Conservation (phyloP, 371 early-diverging fungal genomes). For the Circinella minor region DNA sequence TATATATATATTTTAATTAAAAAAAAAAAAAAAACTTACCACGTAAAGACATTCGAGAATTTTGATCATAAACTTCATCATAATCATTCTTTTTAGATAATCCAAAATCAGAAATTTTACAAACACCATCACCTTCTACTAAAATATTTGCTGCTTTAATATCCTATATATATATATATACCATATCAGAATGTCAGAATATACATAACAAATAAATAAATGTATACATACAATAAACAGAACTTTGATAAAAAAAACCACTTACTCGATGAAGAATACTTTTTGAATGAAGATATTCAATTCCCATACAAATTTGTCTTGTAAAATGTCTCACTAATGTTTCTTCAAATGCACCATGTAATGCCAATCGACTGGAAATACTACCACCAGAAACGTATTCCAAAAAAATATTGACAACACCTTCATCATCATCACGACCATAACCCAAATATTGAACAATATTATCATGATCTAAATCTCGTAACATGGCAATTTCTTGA, state of each 20-base stretch:
- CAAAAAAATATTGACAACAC: conserved; percentile 84
- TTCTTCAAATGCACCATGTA: conserved; percentile 79
- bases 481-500: conserved; percentile 85
- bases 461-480: conserved; percentile 82
- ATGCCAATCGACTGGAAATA: conserved; percentile 68
- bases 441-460: conserved; percentile 84
- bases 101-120: conserved; percentile 99
- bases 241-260: not conserved
- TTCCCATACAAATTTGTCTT: conserved; percentile 82
- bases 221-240: not conserved
- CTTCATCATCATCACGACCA: conserved; percentile 66
- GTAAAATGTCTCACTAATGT: conserved; percentile 80
- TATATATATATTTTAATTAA: no score
- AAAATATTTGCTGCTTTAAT: conserved; percentile 97
- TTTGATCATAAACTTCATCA: conserved; percentile 51
- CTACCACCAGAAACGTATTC: conserved; percentile 92
- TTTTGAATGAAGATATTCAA: conserved; percentile 91
- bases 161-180: conserved; percentile 36
- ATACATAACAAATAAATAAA: no score
- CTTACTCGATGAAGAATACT: conserved; percentile 80
- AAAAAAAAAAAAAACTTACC: not conserved
- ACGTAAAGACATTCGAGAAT: conserved; percentile 31
- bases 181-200: not conserved
- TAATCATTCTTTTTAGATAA: conserved; percentile 82
- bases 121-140: conserved; percentile 83